A percentile compares a stretch with the other conserved stretches of the same genome.
These are phyloP conservation scores for Leccinum sublutescens DNA, from an alignment of 768 basidiomycete species.

Conservation along the genomic window DNA sequence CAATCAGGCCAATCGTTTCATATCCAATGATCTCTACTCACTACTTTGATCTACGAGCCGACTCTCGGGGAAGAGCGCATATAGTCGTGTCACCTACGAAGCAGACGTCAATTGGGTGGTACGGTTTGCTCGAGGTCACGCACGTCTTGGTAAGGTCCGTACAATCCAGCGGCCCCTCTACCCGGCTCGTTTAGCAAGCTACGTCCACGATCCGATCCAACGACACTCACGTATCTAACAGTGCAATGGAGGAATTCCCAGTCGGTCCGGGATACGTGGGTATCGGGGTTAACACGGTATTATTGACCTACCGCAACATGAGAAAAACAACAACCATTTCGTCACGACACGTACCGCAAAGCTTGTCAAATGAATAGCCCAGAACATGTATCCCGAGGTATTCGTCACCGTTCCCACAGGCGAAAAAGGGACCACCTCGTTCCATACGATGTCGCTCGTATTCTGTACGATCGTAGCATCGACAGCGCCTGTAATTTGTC, in stretches of 20 bases:
- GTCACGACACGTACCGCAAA: slow-evolving; percentile 44
- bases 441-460: slow-evolving; percentile 63
- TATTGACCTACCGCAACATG: slow-evolving; percentile 49
- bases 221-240: slow-evolving; percentile 69
- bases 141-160: slow-evolving; percentile 78
- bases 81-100: slow-evolving; percentile 64
- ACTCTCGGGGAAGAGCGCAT: slow-evolving; percentile 54
- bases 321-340: not conserved
- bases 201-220: not conserved
- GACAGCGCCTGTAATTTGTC: slow-evolving; percentile 59
- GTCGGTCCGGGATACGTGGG: slow-evolving; percentile 64
- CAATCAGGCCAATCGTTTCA: not conserved
- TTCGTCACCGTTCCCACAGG: slow-evolving; percentile 59
- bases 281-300: slow-evolving; percentile 46
- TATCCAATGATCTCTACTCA: slow-evolving; percentile 18
- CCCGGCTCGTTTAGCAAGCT: slow-evolving; percentile 2
- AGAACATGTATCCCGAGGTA: slow-evolving; percentile 70
- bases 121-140: slow-evolving; percentile 17
- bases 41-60: slow-evolving; percentile 69
- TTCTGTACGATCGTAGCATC: slow-evolving; percentile 68
- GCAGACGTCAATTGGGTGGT: slow-evolving; percentile 1
- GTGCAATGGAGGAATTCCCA: slow-evolving; percentile 57
- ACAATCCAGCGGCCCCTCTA: slow-evolving; percentile 71
- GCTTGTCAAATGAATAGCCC: slow-evolving; percentile 61
- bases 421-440: slow-evolving; percentile 69